Evolutionary conservation across 169 alveolate species (phyloP).

Genomic region (Eimeria falciformis): DNA sequence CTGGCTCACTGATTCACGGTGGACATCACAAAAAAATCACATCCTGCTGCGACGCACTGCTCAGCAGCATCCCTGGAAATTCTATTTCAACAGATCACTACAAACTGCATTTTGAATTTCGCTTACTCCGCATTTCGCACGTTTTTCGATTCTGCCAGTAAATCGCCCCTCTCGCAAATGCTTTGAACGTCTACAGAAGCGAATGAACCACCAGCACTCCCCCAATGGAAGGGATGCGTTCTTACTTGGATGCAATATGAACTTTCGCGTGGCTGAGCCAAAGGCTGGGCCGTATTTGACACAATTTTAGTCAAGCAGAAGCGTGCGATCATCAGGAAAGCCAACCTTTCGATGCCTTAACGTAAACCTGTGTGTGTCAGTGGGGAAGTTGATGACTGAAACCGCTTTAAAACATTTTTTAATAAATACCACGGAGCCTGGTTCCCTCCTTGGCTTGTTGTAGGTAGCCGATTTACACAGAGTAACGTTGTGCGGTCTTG

Average conservation of each 20-base stretch:
- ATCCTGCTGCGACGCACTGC: constrained; percentile 62
- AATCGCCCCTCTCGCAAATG: constrained; percentile 27
- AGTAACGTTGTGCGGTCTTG: constrained; percentile 23
- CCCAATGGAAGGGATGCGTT: too few relatives aligned
- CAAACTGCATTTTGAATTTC: too few relatives aligned
- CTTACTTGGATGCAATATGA: constrained; percentile 61
- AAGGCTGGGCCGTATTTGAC: constrained; percentile 18
- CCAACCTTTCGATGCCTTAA: constrained; percentile 55
- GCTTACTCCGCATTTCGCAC: constrained; percentile 56
- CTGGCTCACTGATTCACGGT: constrained; percentile 37
- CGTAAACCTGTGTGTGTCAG: constrained; percentile 7
- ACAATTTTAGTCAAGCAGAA: too few relatives aligned
- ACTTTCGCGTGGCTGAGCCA: constrained; percentile 27
- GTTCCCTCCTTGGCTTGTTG: constrained; percentile 5
- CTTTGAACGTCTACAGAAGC: constrained; percentile 45
- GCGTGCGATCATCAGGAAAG: background rate
- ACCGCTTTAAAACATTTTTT: background rate
- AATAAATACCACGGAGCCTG: constrained; percentile 18
- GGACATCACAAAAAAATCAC: constrained; percentile 65
- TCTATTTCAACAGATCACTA: background rate
- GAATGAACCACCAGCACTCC: background rate
- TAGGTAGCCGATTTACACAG: constrained; percentile 27
- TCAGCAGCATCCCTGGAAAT: constrained; percentile 58
- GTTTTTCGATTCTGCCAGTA: constrained; percentile 8
- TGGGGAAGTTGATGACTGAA: background rate